Evolutionary conservation across 2,329 filamentous ascomycete genomes (phyloP).

Genomic region (Epichloe baconii): DNA sequence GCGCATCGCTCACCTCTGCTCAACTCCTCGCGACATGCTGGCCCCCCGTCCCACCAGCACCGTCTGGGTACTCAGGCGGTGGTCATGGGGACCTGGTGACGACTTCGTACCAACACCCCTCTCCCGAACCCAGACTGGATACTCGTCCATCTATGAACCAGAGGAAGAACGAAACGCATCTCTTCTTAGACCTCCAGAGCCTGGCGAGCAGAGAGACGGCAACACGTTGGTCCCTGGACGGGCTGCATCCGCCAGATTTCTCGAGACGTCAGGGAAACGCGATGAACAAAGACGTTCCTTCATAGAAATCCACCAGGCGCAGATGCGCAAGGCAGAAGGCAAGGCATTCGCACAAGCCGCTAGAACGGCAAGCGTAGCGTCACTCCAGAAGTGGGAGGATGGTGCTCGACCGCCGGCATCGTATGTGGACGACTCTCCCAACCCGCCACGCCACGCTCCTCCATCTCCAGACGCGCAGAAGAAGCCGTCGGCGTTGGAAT

Average conservation of each 20-base stretch:
- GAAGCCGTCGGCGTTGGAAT: slow-evolving; percentile 17
- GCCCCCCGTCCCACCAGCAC: slow-evolving; percentile 1
- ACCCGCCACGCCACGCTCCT: slow-evolving; percentile 11
- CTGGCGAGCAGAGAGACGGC: background rate
- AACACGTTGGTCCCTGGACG: slow-evolving; percentile 20
- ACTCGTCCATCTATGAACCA: slow-evolving; percentile 21
- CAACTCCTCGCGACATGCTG: background rate
- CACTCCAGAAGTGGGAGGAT: slow-evolving; percentile 21
- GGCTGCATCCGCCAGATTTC: slow-evolving; percentile 25
- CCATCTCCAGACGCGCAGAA: slow-evolving; percentile 17
- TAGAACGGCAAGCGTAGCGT: slow-evolving; percentile 20
- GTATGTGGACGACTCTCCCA: slow-evolving; percentile 14
- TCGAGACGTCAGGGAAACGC: slow-evolving; percentile 26
- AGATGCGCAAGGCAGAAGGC: slow-evolving; percentile 49
- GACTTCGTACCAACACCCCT: slow-evolving; percentile 42
- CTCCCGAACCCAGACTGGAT: slow-evolving; percentile 45
- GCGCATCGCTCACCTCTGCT: slow-evolving; percentile 2
- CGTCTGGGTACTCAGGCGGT: slow-evolving; percentile 1
- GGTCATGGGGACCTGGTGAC: slow-evolving; percentile 15
- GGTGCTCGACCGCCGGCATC: slow-evolving; percentile 8
- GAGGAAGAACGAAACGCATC: slow-evolving; percentile 5
- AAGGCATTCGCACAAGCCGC: slow-evolving; percentile 41
- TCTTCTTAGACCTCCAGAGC: background rate
- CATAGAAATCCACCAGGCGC: slow-evolving; percentile 43
- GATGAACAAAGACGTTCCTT: slow-evolving; percentile 44